A percentile compares a stretch with the other conserved stretches of the same genome.
Evolutionary conservation across 352 stramenopile species (phyloP).

Genomic region (Thalassiosira oceanica): DNA sequence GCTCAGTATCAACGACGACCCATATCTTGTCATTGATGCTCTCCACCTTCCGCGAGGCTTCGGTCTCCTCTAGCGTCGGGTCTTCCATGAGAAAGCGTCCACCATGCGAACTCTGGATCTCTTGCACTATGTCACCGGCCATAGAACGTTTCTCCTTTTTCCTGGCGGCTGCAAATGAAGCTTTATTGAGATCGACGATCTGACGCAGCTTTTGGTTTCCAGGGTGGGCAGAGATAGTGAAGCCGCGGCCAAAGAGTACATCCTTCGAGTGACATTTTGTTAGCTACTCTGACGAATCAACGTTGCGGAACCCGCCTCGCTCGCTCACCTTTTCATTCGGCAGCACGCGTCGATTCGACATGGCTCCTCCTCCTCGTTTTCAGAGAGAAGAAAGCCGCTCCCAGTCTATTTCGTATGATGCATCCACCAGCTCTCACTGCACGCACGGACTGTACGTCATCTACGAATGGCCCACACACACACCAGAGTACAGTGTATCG

Average conservation of each 20-base stretch:
- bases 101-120: constrained; percentile 51
- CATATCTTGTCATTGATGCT: background rate
- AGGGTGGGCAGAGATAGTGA: constrained; percentile 55
- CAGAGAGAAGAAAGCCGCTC: too few species aligned
- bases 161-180: constrained; percentile 44
- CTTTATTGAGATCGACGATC: constrained; percentile 49
- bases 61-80: background rate
- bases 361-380: too few species aligned
- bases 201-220: constrained; percentile 59
- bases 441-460: too few species aligned
- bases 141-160: constrained; percentile 67
- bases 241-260: constrained; percentile 60
- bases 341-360: too few species aligned
- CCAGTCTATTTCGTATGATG: too few species aligned
- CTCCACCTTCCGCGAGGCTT: background rate
- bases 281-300: too few species aligned
- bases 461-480: too few species aligned
- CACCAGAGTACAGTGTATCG: too few species aligned
- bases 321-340: background rate
- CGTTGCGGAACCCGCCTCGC: too few species aligned
- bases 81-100: constrained; percentile 65
- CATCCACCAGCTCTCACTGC: too few species aligned
- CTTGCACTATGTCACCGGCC: constrained; percentile 54
- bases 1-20: constrained; percentile 1
- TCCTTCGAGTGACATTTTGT: constrained; percentile 53